phyloP scores from a whole-genome alignment of 257 asterid genomes.

The Paraleonurus japonicus region DNA sequence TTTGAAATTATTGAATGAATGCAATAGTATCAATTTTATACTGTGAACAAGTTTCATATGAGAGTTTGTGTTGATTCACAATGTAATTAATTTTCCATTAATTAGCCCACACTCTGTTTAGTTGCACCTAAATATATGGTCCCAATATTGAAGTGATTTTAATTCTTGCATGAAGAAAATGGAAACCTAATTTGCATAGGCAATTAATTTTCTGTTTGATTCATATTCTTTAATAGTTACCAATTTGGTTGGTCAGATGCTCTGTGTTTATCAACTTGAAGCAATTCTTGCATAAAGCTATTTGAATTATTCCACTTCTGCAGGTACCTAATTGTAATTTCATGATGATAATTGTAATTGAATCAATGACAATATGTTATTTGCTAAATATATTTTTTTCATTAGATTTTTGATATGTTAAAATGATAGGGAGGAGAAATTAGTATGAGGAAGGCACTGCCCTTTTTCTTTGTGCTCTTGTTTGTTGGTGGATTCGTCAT shows the following conservation, averaged over 20 bases:
- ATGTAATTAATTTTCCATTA: not conserved
- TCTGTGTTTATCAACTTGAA: not conserved
- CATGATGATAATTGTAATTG: not conserved
- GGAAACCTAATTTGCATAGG: not conserved
- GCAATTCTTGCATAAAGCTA: too few relatives aligned
- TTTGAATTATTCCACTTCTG: not conserved
- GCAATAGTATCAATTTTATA: too few relatives aligned
- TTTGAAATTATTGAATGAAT: too few relatives aligned
- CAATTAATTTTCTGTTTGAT: not conserved
- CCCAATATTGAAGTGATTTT: conserved; percentile 1
- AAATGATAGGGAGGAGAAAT: conserved; percentile 22
- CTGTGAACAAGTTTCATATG: too few relatives aligned
- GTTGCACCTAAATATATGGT: not conserved
- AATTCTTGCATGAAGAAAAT: not conserved
- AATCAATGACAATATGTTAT: not conserved
- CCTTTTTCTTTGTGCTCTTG: conserved; percentile 32
- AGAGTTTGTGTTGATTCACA: too few relatives aligned
- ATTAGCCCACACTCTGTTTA: not conserved
- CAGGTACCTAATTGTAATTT: conserved; percentile 19
- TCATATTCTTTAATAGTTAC: not conserved
- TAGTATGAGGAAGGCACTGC: conserved; percentile 39
- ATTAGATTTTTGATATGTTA: not conserved
- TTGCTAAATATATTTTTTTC: not conserved
- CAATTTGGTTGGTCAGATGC: not conserved
- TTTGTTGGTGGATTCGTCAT: conserved; percentile 36